A percentile compares a stretch with the other conserved stretches of the same genome.
Evolutionary conservation across 2,329 filamentous ascomycete genomes (phyloP).

Genomic region (Fusarium bulbicola): DNA sequence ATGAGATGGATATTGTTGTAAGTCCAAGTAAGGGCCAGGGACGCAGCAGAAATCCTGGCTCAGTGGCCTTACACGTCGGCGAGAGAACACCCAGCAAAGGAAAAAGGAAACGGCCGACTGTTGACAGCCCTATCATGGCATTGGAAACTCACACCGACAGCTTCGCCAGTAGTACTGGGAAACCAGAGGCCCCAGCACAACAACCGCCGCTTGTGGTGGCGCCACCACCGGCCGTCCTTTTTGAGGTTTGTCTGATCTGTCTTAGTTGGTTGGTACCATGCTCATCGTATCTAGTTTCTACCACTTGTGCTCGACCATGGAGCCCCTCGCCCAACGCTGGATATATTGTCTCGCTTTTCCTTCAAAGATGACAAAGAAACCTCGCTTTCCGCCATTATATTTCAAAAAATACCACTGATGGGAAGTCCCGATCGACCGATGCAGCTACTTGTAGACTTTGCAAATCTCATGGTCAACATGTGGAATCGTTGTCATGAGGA

Average conservation of each 20-base stretch:
- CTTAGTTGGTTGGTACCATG: background rate
- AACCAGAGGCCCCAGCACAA: conserved; percentile 20
- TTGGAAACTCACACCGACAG: conserved; percentile 63
- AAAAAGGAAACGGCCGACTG: conserved; percentile 73
- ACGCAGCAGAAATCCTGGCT: conserved; percentile 50
- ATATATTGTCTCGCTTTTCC: conserved; percentile 70
- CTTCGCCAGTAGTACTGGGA: conserved; percentile 48
- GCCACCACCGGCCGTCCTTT: conserved; percentile 49
- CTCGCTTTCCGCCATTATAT: conserved; percentile 72
- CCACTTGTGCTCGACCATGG: conserved; percentile 72
- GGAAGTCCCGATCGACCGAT: conserved; percentile 58
- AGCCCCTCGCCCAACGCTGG: conserved; percentile 70
- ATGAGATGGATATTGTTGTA: conserved; percentile 67
- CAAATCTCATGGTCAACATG: conserved; percentile 68
- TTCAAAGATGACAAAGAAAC: conserved; percentile 71
- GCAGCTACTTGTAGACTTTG: conserved; percentile 71
- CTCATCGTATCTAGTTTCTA: conserved; percentile 59
- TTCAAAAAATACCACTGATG: conserved; percentile 71
- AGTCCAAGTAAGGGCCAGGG: conserved; percentile 63
- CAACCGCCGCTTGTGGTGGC: conserved; percentile 36
- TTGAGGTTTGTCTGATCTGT: conserved; percentile 53
- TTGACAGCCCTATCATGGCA: conserved; percentile 73
- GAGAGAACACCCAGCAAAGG: conserved; percentile 71
- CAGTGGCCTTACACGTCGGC: conserved; percentile 55
- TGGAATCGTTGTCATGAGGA: conserved; percentile 76